Percentiles rank a stretch among this genome's conserved stretches.
Evolutionary conservation across 2,329 filamentous ascomycete genomes (phyloP).

Genomic region (Sclerotinia trifoliorum): DNA sequence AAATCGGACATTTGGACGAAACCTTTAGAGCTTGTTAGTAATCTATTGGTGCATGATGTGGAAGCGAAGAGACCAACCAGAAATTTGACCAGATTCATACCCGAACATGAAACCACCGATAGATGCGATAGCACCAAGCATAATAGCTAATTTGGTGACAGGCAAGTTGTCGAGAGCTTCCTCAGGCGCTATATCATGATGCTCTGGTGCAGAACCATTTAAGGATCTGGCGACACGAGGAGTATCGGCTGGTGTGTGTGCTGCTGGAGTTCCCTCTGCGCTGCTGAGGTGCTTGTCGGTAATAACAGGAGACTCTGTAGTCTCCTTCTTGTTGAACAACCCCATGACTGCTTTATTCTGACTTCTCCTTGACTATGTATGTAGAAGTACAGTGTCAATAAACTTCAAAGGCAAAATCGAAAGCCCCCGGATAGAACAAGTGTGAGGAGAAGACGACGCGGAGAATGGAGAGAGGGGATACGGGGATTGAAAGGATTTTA

Average conservation of each 20-base stretch:
- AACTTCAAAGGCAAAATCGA: conserved; percentile 8
- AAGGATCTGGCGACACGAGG: conserved; percentile 20
- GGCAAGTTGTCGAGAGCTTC: conserved; percentile 21
- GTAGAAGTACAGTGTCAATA: background rate
- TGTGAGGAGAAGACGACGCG: background rate
- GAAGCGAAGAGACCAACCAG: conserved; percentile 43
- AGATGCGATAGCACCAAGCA: conserved; percentile 52
- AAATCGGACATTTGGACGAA: conserved; percentile 62
- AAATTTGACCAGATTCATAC: conserved; percentile 44
- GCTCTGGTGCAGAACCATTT: conserved; percentile 3
- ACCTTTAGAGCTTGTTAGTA: conserved; percentile 48
- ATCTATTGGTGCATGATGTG: background rate
- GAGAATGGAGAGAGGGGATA: conserved; percentile 13
- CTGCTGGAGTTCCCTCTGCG: conserved; percentile 21
- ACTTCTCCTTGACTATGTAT: background rate
- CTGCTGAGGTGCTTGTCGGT: conserved; percentile 24
- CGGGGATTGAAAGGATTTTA: conserved; percentile 5
- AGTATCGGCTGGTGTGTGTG: conserved; percentile 25
- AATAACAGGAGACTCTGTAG: conserved; percentile 11
- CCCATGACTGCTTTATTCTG: conserved; percentile 20
- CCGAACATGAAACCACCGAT: conserved; percentile 59
- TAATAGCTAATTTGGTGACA: conserved; percentile 45
- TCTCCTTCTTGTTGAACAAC: conserved; percentile 24
- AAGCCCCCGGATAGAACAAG: conserved; percentile 6
- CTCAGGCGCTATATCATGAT: conserved; percentile 13